phyloP scores from a whole-genome alignment of 2,329 filamentous ascomycete genomes.

The Neofusicoccum ribis region DNA sequence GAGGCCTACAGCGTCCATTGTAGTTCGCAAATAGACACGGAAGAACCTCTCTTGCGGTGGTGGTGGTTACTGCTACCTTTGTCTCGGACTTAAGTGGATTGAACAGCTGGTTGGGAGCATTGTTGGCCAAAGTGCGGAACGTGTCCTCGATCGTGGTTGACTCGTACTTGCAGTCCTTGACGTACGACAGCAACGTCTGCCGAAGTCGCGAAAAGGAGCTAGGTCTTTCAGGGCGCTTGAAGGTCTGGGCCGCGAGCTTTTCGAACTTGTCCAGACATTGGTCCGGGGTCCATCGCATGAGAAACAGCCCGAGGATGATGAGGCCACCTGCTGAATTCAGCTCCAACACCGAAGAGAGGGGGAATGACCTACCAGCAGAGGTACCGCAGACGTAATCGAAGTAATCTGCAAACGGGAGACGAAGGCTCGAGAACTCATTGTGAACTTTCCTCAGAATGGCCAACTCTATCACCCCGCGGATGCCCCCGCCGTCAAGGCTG shows the following conservation, averaged over 20 bases:
- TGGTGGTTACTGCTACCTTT: conserved; percentile 34
- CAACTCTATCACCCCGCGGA: conserved; percentile 29
- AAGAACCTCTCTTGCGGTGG: conserved; percentile 23
- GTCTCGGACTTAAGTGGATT: conserved; percentile 28
- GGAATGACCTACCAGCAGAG: conserved; percentile 28
- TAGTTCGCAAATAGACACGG: conserved; percentile 34
- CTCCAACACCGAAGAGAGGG: not conserved
- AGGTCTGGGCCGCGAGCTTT: conserved; percentile 27
- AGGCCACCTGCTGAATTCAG: conserved; percentile 27
- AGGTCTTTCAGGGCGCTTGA: conserved; percentile 20
- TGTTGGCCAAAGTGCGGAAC: conserved; percentile 24
- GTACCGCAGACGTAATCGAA: conserved; percentile 33
- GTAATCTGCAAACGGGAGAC: conserved; percentile 24
- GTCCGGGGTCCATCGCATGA: conserved; percentile 27
- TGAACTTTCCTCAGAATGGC: conserved; percentile 25
- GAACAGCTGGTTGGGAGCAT: conserved; percentile 28
- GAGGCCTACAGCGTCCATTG: conserved; percentile 25
- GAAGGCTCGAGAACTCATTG: conserved; percentile 20
- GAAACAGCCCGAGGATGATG: conserved; percentile 30
- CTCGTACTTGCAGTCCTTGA: conserved; percentile 29
- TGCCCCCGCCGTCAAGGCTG: conserved; percentile 39
- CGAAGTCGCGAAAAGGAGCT: conserved; percentile 24
- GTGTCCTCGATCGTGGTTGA: conserved; percentile 27
- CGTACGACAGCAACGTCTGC: conserved; percentile 26
- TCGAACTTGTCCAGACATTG: conserved; percentile 29